Conservation (phyloP, 345 rosid genomes). For the Eucalyptus virginea region DNA sequence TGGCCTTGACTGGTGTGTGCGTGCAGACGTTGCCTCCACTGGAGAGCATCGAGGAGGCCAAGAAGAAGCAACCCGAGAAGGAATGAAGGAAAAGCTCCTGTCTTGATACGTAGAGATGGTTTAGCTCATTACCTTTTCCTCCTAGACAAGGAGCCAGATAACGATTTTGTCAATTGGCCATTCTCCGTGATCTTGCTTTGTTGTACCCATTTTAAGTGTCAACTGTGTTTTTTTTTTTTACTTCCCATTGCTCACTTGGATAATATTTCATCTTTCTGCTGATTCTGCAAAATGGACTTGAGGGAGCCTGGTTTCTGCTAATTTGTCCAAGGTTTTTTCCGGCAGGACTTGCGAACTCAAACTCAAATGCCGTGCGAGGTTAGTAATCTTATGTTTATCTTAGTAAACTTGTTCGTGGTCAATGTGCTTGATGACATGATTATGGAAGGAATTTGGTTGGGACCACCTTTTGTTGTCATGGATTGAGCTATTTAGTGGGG, state of each 20-base stretch:
- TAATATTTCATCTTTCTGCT: background rate
- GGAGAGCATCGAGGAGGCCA: constrained; percentile 10
- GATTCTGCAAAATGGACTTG: background rate
- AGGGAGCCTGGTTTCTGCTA: background rate
- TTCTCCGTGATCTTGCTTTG: background rate
- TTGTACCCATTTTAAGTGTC: background rate
- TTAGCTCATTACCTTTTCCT: background rate
- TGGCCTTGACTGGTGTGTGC: background rate
- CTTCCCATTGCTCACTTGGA: background rate
- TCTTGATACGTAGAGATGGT: background rate
- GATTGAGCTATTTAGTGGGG: background rate
- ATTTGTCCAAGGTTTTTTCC: background rate
- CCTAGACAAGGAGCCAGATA: background rate
- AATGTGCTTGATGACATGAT: background rate
- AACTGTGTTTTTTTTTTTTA: background rate
- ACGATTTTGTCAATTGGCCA: background rate
- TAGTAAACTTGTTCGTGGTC: background rate
- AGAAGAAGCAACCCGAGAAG: background rate
- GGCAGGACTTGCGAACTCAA: background rate
- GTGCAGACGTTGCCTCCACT: constrained; percentile 38
- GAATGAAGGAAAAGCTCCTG: background rate
- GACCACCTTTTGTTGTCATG: background rate
- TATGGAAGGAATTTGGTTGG: background rate
- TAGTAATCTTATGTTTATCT: background rate
- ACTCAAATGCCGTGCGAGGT: background rate